phyloP scores from a whole-genome alignment of 164 flowering plant genomes.

The Hamamelis virginiana region DNA sequence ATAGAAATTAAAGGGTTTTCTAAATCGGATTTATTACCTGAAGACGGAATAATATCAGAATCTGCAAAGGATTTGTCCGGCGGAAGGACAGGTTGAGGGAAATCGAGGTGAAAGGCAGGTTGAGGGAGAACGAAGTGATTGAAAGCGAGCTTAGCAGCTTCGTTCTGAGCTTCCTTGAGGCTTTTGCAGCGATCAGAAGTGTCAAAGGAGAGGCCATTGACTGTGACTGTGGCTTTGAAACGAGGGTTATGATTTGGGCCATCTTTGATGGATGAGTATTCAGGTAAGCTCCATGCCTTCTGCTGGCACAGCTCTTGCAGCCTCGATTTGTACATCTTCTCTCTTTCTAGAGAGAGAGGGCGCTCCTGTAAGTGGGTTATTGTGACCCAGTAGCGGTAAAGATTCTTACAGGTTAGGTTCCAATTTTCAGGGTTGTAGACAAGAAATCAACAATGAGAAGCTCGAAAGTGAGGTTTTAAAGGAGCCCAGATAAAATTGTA shows the following conservation, averaged over 20 bases:
- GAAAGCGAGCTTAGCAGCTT: slow-evolving; percentile 48
- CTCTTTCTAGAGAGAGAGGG: no score
- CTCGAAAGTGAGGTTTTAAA: no score
- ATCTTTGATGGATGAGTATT: slow-evolving; percentile 26
- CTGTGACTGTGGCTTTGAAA: slow-evolving; percentile 43
- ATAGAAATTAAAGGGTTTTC: no score
- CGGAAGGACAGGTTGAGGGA: background rate
- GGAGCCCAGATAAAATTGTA: no score
- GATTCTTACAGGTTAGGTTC: no score
- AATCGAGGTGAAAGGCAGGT: background rate
- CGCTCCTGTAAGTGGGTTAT: no score
- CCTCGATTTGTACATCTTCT: slow-evolving; percentile 39
- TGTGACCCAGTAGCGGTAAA: no score
- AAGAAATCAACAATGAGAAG: no score
- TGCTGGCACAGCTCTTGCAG: slow-evolving; percentile 54
- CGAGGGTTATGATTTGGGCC: slow-evolving; percentile 44
- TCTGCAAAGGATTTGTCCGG: no score
- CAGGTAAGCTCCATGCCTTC: slow-evolving; percentile 40
- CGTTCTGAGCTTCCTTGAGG: slow-evolving; percentile 50
- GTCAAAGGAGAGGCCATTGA: slow-evolving; percentile 32
- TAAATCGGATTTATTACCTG: no score
- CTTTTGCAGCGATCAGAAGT: slow-evolving; percentile 15
- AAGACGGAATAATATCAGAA: no score
- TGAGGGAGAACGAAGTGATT: slow-evolving; percentile 19
- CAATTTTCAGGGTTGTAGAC: no score